These are phyloP conservation scores for Neocucurbitaria cava DNA, from an alignment of 2,329 filamentous ascomycete species.

Conservation along the genomic window DNA sequence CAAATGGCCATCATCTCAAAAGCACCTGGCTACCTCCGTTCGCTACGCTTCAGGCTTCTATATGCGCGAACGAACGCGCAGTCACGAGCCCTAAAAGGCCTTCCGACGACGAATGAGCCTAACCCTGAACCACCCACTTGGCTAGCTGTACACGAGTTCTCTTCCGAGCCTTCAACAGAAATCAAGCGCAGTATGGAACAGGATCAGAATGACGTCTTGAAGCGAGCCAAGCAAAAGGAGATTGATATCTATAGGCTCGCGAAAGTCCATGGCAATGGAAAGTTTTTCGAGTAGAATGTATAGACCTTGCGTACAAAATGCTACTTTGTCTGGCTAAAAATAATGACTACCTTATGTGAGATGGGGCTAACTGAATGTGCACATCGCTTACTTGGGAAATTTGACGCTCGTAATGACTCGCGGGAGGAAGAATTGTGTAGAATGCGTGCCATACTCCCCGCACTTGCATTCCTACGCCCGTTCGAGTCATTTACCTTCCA, in stretches of 20 bases:
- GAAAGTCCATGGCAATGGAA: conserved; percentile 18
- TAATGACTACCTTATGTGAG: no score
- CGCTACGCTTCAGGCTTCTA: conserved; percentile 29
- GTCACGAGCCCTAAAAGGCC: conserved; percentile 35
- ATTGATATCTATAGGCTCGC: conserved; percentile 20
- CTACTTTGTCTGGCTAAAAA: no score
- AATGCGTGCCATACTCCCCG: neutral
- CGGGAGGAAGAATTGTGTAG: no score
- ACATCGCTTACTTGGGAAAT: no score
- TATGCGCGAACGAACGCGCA: conserved; percentile 41
- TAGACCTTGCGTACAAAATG: no score
- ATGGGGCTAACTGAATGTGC: no score
- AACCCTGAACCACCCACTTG: conserved; percentile 33
- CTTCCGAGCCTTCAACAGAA: conserved; percentile 14
- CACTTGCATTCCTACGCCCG: neutral
- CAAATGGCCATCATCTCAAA: conserved; percentile 21
- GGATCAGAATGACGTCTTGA: neutral
- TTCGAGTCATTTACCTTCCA: no score
- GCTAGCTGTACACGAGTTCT: conserved; percentile 39
- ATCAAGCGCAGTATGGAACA: neutral
- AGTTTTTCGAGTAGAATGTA: conserved; percentile 29
- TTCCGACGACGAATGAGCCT: conserved; percentile 31
- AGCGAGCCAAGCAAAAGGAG: conserved; percentile 18
- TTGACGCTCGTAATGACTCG: no score
- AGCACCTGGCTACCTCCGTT: conserved; percentile 27